A percentile compares a stretch with the other conserved stretches of the same genome.
phyloP scores from a whole-genome alignment of 2,329 filamentous ascomycete genomes.

The Trichoderma sp. region DNA sequence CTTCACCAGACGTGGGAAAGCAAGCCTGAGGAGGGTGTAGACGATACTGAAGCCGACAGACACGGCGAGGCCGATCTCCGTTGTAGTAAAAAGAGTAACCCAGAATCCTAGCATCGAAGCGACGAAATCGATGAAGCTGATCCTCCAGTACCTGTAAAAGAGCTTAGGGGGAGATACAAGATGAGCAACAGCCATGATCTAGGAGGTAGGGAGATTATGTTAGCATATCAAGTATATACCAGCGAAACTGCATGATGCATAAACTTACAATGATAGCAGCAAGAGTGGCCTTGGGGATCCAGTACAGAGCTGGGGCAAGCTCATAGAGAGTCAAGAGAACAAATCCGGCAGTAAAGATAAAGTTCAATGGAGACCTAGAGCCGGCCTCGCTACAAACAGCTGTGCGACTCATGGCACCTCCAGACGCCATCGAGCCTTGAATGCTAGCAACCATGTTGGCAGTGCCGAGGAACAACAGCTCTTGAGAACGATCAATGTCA shows the following conservation, averaged over 20 bases:
- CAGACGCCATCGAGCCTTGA: constrained; percentile 66
- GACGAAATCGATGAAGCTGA: constrained; percentile 66
- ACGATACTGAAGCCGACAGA: constrained; percentile 67
- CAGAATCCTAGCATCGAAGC: constrained; percentile 67
- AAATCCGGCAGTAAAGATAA: constrained; percentile 62
- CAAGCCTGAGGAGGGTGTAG: constrained; percentile 62
- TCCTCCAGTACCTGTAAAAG: constrained; percentile 68
- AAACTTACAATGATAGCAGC: constrained; percentile 62
- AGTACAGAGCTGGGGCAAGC: constrained; percentile 64
- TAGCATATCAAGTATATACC: background rate
- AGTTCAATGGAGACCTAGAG: constrained; percentile 64
- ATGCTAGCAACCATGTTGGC: constrained; percentile 67
- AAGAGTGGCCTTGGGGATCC: constrained; percentile 68
- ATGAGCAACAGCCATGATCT: constrained; percentile 66
- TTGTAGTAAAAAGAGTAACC: constrained; percentile 64
- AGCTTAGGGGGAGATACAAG: constrained; percentile 61
- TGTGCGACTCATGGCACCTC: constrained; percentile 69
- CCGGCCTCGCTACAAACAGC: constrained; percentile 68
- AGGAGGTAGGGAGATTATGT: background rate
- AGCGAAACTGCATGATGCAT: background rate
- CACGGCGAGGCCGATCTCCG: constrained; percentile 62
- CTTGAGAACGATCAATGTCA: constrained; percentile 65
- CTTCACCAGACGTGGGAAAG: constrained; percentile 53
- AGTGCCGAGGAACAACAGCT: constrained; percentile 65
- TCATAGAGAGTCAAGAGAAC: constrained; percentile 66